Conservation (phyloP, 306 rosid species). For the Dryas drummondii region DNA sequence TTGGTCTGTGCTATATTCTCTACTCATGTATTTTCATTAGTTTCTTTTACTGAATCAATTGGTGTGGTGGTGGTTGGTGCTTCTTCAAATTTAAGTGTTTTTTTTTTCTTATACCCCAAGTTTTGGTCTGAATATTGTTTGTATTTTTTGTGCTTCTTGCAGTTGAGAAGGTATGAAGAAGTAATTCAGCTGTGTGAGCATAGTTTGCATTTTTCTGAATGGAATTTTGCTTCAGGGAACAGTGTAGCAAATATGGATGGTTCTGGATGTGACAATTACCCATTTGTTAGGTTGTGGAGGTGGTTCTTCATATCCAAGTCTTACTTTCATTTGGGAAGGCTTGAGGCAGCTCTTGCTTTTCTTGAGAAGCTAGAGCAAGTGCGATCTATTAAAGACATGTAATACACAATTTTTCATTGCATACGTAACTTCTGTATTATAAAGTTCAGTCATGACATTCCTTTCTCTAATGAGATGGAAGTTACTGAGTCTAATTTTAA, state of each 20-base stretch:
- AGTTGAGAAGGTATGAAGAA: conserved; percentile 75
- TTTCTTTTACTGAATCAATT: too few species aligned
- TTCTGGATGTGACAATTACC: conserved; percentile 35
- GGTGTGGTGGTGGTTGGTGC: too few species aligned
- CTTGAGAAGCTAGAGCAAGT: conserved; percentile 64
- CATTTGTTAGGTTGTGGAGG: conserved; percentile 65
- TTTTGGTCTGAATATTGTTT: conserved; percentile 8
- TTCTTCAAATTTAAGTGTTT: too few species aligned
- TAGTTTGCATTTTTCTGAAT: conserved; percentile 69
- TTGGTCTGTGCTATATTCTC: conserved; percentile 45
- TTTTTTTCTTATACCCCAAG: not conserved
- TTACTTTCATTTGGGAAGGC: conserved; percentile 79
- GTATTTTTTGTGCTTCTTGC: conserved; percentile 38
- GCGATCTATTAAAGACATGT: conserved; percentile 52
- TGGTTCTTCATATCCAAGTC: conserved; percentile 80
- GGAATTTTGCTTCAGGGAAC: conserved; percentile 44
- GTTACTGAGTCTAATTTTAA: conserved; percentile 34
- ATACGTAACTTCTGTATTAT: conserved; percentile 17
- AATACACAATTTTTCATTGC: conserved; percentile 24
- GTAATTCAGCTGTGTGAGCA: conserved; percentile 74
- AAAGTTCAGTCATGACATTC: conserved; percentile 21
- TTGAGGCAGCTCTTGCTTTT: conserved; percentile 71
- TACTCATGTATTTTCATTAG: conserved; percentile 18
- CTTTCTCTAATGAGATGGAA: conserved; percentile 26
- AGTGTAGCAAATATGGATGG: conserved; percentile 26